Evolutionary conservation across 495 filamentous ascomycete genomes (phyloP).

Genomic region (Amorphotheca resinae): DNA sequence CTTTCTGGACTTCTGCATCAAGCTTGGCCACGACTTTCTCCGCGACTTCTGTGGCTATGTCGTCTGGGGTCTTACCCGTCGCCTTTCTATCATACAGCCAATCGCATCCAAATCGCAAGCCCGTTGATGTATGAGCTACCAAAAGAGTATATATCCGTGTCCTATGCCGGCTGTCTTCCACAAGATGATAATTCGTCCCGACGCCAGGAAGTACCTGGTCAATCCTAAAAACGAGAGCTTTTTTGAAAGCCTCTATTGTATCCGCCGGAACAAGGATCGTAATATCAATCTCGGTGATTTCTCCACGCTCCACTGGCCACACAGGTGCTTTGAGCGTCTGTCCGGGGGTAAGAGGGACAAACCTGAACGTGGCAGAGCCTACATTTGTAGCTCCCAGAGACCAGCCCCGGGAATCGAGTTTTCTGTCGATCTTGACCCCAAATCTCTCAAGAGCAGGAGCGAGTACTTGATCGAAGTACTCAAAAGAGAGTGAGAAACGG

Average conservation of each 20-base stretch:
- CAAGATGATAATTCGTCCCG: conserved; percentile 33
- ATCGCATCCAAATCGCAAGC: conserved; percentile 55
- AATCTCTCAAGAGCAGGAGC: conserved; percentile 52
- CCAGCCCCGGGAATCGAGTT: conserved; percentile 56
- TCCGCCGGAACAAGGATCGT: conserved; percentile 39
- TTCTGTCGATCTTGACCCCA: conserved; percentile 44
- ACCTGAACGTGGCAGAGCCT: conserved; percentile 45
- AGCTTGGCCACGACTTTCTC: conserved; percentile 44
- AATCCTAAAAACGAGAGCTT: conserved; percentile 25
- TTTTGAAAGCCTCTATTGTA: conserved; percentile 30
- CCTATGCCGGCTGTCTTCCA: conserved; percentile 46
- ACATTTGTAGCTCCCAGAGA: conserved; percentile 39
- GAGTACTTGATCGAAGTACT: conserved; percentile 68
- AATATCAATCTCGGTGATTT: conserved; percentile 44
- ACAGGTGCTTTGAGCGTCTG: conserved; percentile 32
- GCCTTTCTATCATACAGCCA: conserved; percentile 40
- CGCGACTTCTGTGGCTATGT: conserved; percentile 28
- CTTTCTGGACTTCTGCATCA: conserved; percentile 39
- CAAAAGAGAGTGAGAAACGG: conserved; percentile 56
- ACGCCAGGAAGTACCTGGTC: conserved; percentile 30
- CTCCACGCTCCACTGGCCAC: conserved; percentile 30
- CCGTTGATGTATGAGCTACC: conserved; percentile 52
- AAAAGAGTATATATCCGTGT: conserved; percentile 59
- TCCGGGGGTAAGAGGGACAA: conserved; percentile 38
- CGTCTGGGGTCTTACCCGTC: conserved; percentile 19